Evolutionary conservation across 2,329 filamentous ascomycete species (phyloP).

Genomic region (Curvularia eragrostidis): DNA sequence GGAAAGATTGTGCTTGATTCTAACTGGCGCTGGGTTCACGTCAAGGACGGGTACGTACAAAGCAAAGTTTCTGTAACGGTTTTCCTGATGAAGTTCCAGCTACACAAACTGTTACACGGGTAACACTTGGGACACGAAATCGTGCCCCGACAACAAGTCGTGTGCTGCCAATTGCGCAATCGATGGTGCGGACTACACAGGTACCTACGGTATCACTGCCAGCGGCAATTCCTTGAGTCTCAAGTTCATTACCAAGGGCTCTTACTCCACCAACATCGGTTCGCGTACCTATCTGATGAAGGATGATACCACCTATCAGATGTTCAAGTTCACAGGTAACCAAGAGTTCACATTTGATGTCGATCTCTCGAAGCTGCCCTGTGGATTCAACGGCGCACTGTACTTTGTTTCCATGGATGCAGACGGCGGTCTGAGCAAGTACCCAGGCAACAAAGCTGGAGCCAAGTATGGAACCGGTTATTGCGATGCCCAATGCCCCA

Average conservation of each 20-base stretch:
- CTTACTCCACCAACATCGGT: constrained; percentile 50
- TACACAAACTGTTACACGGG: constrained; percentile 52
- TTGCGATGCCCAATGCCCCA: constrained; percentile 47
- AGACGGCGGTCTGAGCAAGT: constrained; percentile 63
- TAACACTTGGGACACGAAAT: constrained; percentile 50
- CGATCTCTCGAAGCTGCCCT: constrained; percentile 66
- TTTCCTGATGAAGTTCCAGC: constrained; percentile 15
- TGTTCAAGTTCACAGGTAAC: constrained; percentile 48
- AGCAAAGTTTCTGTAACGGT: background rate
- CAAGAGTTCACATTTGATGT: constrained; percentile 57
- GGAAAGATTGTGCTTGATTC: constrained; percentile 51
- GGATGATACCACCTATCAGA: constrained; percentile 40
- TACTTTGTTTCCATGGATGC: constrained; percentile 64
- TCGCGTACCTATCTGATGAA: constrained; percentile 49
- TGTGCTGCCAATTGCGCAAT: constrained; percentile 48
- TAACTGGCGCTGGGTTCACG: constrained; percentile 59
- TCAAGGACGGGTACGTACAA: constrained; percentile 34
- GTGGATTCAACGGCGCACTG: constrained; percentile 68
- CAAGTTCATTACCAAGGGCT: constrained; percentile 62
- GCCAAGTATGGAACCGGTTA: constrained; percentile 60
- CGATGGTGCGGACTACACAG: constrained; percentile 50
- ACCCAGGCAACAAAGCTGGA: constrained; percentile 56
- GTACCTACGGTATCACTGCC: constrained; percentile 57
- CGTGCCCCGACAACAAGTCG: constrained; percentile 45
- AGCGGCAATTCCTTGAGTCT: constrained; percentile 60